phyloP scores from a whole-genome alignment of 805 yeast genomes.

The Pichia gijzeniarum region DNA sequence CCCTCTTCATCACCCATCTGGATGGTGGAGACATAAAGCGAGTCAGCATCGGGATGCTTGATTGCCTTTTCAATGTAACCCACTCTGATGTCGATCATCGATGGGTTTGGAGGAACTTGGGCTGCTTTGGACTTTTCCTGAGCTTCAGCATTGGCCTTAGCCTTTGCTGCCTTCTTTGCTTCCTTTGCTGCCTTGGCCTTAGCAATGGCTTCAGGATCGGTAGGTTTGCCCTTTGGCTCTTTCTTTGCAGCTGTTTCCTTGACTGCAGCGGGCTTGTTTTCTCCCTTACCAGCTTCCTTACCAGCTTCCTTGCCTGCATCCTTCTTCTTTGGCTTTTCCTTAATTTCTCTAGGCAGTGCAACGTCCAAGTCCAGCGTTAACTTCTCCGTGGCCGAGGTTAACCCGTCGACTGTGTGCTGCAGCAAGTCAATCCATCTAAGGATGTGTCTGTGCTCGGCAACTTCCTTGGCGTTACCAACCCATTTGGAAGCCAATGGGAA shows the following conservation, averaged over 20 bases:
- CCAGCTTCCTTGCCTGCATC: too few species aligned
- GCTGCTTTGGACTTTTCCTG: constrained; percentile 48
- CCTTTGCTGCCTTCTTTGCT: constrained; percentile 38
- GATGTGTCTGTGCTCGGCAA: constrained; percentile 70
- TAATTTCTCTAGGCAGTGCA: constrained; percentile 54
- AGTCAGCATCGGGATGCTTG: constrained; percentile 97
- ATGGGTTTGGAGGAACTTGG: constrained; percentile 67
- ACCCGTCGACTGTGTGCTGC: constrained; percentile 52
- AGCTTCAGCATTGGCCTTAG: constrained; percentile 53
- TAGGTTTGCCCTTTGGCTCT: constrained; percentile 19
- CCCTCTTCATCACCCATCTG: constrained; percentile 95
- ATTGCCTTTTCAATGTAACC: constrained; percentile 96
- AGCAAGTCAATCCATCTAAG: constrained; percentile 89
- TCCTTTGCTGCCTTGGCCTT: constrained; percentile 33
- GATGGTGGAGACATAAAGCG: constrained; percentile 92
- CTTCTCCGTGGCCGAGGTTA: constrained; percentile 31
- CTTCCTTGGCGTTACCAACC: constrained; percentile 36
- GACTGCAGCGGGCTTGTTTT: constrained; percentile 14
- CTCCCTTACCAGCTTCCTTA: constrained; percentile 6
- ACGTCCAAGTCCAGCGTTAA: constrained; percentile 52
- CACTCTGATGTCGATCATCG: constrained; percentile 86
- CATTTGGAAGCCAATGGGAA: constrained; percentile 55
- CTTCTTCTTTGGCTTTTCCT: constrained; percentile 32
- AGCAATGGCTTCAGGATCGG: constrained; percentile 29
- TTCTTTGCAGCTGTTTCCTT: constrained; percentile 10